Conservation (phyloP, 208 protist genomes). For the Trypanosoma vivax region DNA sequence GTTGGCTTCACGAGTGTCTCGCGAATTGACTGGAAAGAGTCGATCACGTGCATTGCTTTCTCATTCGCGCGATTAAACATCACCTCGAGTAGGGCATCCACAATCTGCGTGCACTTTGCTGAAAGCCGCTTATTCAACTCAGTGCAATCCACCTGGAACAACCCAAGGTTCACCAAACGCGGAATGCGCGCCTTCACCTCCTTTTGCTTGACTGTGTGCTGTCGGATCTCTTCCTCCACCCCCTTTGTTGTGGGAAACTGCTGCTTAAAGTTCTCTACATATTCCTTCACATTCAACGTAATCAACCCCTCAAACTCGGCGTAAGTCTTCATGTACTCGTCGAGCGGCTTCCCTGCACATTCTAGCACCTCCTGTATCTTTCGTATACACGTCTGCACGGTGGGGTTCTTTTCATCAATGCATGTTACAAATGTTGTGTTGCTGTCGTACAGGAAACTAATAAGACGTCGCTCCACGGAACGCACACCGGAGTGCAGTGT, state of each 20-base stretch:
- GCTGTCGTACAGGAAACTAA: slow-evolving; percentile 90
- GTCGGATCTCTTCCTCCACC: slow-evolving; percentile 74
- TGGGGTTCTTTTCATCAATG: slow-evolving; percentile 32
- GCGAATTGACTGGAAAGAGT: slow-evolving; percentile 61
- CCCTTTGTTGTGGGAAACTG: slow-evolving; percentile 55
- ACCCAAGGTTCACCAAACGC: slow-evolving; percentile 51
- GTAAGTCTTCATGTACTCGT: slow-evolving; percentile 69
- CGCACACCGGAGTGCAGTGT: slow-evolving; percentile 70
- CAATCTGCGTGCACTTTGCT: slow-evolving; percentile 69
- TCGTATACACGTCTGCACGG: slow-evolving; percentile 43
- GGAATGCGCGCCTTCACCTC: slow-evolving; percentile 65
- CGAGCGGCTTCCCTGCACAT: slow-evolving; percentile 40
- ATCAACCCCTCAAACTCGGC: slow-evolving; percentile 64
- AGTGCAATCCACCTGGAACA: slow-evolving; percentile 72
- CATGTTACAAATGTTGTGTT: slow-evolving; percentile 60
- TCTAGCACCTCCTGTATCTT: slow-evolving; percentile 55
- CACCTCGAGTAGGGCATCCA: slow-evolving; percentile 53
- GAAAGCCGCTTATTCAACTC: slow-evolving; percentile 66
- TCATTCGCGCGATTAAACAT: slow-evolving; percentile 63
- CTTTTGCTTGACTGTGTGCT: slow-evolving; percentile 44
- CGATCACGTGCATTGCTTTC: slow-evolving; percentile 65
- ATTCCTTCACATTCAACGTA: slow-evolving; percentile 61
- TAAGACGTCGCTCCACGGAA: slow-evolving; percentile 83
- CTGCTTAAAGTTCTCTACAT: slow-evolving; percentile 70
- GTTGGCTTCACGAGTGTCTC: slow-evolving; percentile 55